Evolutionary conservation across 208 protist genomes (phyloP).

Genomic region (Leishmania arabica): DNA sequence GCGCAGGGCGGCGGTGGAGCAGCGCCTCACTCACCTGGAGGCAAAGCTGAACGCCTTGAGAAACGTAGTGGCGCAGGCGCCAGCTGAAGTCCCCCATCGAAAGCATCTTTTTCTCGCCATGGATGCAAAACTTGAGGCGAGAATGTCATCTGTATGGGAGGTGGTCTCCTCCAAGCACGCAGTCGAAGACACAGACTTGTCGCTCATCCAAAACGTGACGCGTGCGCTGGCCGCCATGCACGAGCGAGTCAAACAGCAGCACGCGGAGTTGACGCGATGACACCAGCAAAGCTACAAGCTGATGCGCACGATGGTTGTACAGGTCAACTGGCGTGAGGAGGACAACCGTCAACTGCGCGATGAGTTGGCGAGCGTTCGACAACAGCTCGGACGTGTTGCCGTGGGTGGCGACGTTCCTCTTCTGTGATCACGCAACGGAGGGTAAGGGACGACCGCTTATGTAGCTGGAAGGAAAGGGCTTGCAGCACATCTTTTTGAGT

Average conservation of each 20-base stretch:
- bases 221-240: conserved; percentile 32
- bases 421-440: not conserved
- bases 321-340: conserved; percentile 26
- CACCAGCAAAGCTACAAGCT: conserved; percentile 31
- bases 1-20: conserved; percentile 21
- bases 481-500: not conserved
- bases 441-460: not conserved
- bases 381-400: not conserved
- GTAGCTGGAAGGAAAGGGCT: not conserved
- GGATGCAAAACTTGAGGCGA: conserved; percentile 4
- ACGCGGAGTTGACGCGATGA: conserved; percentile 24
- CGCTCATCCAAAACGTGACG: conserved; percentile 32
- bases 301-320: conserved; percentile 31
- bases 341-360: conserved; percentile 16
- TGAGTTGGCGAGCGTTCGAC: conserved; percentile 11
- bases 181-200: conserved; percentile 1
- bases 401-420: not conserved
- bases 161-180: not conserved
- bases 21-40: conserved; percentile 36
- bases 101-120: conserved; percentile 6
- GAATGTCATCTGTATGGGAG: not conserved
- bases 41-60: conserved; percentile 46
- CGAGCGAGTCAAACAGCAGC: conserved; percentile 37
- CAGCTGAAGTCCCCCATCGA: conserved; percentile 1
- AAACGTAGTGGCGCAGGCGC: conserved; percentile 37